These are phyloP conservation scores for Maudiozyma pseudohumilis DNA, from an alignment of 805 yeast genomes.

Conservation along the genomic window DNA sequence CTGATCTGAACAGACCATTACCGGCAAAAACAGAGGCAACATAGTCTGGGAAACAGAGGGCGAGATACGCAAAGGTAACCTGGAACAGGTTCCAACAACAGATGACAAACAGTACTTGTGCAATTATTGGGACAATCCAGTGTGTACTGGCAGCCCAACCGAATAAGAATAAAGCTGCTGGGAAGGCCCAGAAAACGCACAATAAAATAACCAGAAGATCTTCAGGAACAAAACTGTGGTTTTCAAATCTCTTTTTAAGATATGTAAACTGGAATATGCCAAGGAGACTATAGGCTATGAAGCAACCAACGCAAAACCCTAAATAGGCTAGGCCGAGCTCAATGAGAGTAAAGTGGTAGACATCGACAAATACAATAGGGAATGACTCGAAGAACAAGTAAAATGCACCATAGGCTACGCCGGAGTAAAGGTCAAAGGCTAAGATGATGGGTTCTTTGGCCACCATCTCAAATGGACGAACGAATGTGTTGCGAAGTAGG, in stretches of 20 bases:
- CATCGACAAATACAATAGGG: conserved; percentile 56
- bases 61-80: conserved; percentile 39
- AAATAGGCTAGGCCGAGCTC: conserved; percentile 44
- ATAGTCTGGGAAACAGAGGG: conserved; percentile 37
- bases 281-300: conserved; percentile 26
- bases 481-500: conserved; percentile 31
- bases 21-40: conserved; percentile 51
- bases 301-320: conserved; percentile 23
- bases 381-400: conserved; percentile 67
- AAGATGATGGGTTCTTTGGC: conserved; percentile 69
- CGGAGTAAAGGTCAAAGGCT: conserved; percentile 58
- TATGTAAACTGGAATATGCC: conserved; percentile 21
- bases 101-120: conserved; percentile 31
- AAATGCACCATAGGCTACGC: conserved; percentile 72
- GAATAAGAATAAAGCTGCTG: conserved; percentile 36
- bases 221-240: conserved; percentile 31
- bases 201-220: conserved; percentile 32
- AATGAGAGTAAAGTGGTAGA: conserved; percentile 42
- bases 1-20: conserved; percentile 39
- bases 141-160: conserved; percentile 42
- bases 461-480: conserved; percentile 53
- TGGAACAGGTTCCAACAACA: conserved; percentile 41
- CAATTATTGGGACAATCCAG: conserved; percentile 42
- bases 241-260: conserved; percentile 19
- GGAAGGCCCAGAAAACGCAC: conserved; percentile 33